A percentile compares a stretch with the other conserved stretches of the same genome.
These are phyloP conservation scores for Russula dissimulans DNA, from an alignment of 768 basidiomycete species.

Conservation along the genomic window DNA sequence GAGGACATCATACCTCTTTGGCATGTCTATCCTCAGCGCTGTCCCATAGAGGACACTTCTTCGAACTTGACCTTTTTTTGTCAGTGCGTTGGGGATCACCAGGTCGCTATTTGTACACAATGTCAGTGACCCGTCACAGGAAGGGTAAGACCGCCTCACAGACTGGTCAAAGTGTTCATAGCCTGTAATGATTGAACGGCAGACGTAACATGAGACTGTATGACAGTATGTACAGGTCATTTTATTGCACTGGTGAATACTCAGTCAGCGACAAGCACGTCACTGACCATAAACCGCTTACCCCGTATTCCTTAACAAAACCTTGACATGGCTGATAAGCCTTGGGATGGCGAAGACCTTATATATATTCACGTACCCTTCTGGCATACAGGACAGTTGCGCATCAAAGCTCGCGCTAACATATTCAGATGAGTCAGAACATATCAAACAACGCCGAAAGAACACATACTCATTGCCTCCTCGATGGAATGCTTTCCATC, in stretches of 20 bases:
- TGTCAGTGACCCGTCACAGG: background rate
- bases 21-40: conserved; percentile 52
- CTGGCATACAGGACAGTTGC: conserved; percentile 79
- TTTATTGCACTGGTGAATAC: conserved; percentile 68
- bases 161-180: conserved; percentile 64
- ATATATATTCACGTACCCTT: conserved; percentile 42
- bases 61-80: conserved; percentile 6
- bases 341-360: no score
- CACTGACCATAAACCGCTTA: conserved; percentile 29
- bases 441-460: background rate
- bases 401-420: conserved; percentile 70
- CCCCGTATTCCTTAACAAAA: conserved; percentile 73
- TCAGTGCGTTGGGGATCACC: background rate
- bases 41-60: conserved; percentile 65
- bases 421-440: conserved; percentile 3
- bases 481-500: conserved; percentile 74
- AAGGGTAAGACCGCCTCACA: conserved; percentile 22
- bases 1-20: conserved; percentile 42
- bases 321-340: conserved; percentile 32
- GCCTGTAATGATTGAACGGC: conserved; percentile 59
- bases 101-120: background rate
- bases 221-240: conserved; percentile 71
- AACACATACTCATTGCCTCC: conserved; percentile 79
- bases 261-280: background rate
- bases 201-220: conserved; percentile 78